Evolutionary conservation across 352 stramenopile genomes (phyloP).

Genomic region (Phytophthora cactorum): DNA sequence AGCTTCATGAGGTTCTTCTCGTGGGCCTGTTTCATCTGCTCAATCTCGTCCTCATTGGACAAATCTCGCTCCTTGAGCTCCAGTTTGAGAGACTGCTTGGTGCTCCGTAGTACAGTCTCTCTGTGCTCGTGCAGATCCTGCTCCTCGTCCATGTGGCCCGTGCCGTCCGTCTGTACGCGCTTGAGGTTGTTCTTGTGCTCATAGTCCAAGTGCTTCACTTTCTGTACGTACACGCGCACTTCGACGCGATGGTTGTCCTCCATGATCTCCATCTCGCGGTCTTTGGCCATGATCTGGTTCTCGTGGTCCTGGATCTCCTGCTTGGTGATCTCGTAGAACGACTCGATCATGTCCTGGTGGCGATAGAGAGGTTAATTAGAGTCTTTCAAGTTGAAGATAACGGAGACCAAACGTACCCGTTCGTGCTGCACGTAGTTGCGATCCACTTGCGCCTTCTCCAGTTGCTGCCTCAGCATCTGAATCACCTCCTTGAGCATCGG

Average conservation of each 20-base stretch:
- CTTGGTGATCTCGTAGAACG: slow-evolving; percentile 95
- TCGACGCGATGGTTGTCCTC: slow-evolving; percentile 96
- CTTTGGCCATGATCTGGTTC: slow-evolving; percentile 92
- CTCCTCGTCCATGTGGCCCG: slow-evolving; percentile 79
- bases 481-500: slow-evolving; percentile 94
- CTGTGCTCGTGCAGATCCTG: slow-evolving; percentile 68
- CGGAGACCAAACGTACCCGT: slow-evolving; percentile 48
- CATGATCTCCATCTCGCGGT: slow-evolving; percentile 96
- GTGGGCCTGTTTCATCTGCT: slow-evolving; percentile 91
- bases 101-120: slow-evolving; percentile 69
- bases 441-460: slow-evolving; percentile 92
- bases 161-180: slow-evolving; percentile 71
- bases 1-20: slow-evolving; percentile 94
- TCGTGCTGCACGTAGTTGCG: slow-evolving; percentile 96
- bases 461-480: slow-evolving; percentile 91
- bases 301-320: slow-evolving; percentile 92
- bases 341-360: slow-evolving; percentile 93
- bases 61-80: slow-evolving; percentile 87
- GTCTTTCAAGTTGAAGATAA: slow-evolving; percentile 17
- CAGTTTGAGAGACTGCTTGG: slow-evolving; percentile 77
- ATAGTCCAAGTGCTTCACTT: slow-evolving; percentile 96
- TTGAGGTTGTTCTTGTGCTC: slow-evolving; percentile 96
- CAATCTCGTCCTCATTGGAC: slow-evolving; percentile 89
- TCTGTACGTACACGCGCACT: slow-evolving; percentile 94
- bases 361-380: slow-evolving; percentile 4